Percentiles rank a stretch among this genome's conserved stretches.
phyloP scores from a whole-genome alignment of 1,139 yeast species.

The Trichomonascaceae sp. region DNA sequence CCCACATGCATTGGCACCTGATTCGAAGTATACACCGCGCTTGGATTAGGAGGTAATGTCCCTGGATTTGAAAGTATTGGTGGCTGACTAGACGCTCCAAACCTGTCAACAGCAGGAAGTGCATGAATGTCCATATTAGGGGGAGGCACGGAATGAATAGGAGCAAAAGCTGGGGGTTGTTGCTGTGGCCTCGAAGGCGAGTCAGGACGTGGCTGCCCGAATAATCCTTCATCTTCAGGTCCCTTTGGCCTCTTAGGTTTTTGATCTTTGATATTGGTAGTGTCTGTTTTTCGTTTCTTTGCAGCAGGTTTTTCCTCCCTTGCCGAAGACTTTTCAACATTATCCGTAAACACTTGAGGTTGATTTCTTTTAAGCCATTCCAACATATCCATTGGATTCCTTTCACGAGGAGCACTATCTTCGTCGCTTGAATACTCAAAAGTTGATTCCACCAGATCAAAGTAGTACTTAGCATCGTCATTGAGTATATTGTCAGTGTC shows the following conservation, averaged over 20 bases:
- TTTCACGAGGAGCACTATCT: slow-evolving; percentile 16
- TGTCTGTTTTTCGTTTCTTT: slow-evolving; percentile 4
- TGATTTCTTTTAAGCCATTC: slow-evolving; percentile 28
- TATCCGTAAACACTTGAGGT: slow-evolving; percentile 19
- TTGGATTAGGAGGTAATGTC: not conserved
- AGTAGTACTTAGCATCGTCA: slow-evolving; percentile 18
- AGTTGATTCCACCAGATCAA: slow-evolving; percentile 14
- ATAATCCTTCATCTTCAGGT: slow-evolving; percentile 1
- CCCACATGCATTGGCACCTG: not conserved
- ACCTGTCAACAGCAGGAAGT: not conserved
- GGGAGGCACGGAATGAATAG: not conserved
- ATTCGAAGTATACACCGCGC: not conserved
- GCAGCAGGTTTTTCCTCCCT: not conserved
- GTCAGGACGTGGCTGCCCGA: not conserved
- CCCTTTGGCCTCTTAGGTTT: slow-evolving; percentile 1
- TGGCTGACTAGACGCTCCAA: not conserved
- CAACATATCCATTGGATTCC: slow-evolving; percentile 24
- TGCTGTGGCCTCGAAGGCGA: not conserved
- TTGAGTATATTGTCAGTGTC: not conserved
- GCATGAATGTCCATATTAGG: not conserved
- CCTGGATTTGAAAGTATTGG: not conserved
- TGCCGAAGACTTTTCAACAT: slow-evolving; percentile 6
- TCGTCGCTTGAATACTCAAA: slow-evolving; percentile 24
- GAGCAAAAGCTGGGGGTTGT: not conserved
- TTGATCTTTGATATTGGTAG: not conserved